Conservation (phyloP, 2,329 filamentous ascomycete genomes). For the Monilinia laxa region DNA sequence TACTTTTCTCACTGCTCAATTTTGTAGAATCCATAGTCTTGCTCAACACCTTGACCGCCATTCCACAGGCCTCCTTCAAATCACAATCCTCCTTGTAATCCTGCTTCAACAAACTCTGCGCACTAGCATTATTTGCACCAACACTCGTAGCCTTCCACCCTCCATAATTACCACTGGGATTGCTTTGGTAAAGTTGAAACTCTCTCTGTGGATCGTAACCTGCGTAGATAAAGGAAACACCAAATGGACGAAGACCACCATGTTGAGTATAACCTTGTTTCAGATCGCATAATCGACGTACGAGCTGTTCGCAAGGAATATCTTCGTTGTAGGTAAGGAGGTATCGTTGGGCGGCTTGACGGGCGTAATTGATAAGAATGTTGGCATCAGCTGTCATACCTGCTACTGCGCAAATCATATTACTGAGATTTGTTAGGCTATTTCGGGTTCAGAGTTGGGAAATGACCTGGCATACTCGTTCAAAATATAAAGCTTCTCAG, state of each 20-base stretch:
- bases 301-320: slow-evolving; percentile 97
- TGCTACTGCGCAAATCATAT: slow-evolving; percentile 99
- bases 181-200: slow-evolving; percentile 99
- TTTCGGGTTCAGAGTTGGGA: slow-evolving; percentile 1
- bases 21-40: slow-evolving; percentile 99
- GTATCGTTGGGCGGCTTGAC: slow-evolving; percentile 93
- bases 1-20: slow-evolving; percentile 98
- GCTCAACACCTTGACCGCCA: slow-evolving; percentile 98
- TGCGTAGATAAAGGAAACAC: slow-evolving; percentile 99
- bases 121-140: slow-evolving; percentile 96
- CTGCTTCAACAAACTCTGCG: slow-evolving; percentile 95
- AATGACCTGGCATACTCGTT: slow-evolving; percentile 71
- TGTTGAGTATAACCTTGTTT: slow-evolving; percentile 99
- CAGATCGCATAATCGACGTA: slow-evolving; percentile 91
- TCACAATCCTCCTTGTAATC: slow-evolving; percentile 99
- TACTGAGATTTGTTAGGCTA: slow-evolving; percentile 54
- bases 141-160: slow-evolving; percentile 99
- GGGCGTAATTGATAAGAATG: slow-evolving; percentile 99
- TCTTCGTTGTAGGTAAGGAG: slow-evolving; percentile 99
- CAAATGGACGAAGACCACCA: slow-evolving; percentile 95
- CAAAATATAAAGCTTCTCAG: slow-evolving; percentile 98
- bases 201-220: slow-evolving; percentile 94
- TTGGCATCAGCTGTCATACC: slow-evolving; percentile 99
- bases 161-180: slow-evolving; percentile 97
- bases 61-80: slow-evolving; percentile 91